Percentiles rank a stretch among this genome's conserved stretches.
These are phyloP conservation scores for Candida lessepsii DNA, from an alignment of 805 yeast species.

Conservation along the genomic window DNA sequence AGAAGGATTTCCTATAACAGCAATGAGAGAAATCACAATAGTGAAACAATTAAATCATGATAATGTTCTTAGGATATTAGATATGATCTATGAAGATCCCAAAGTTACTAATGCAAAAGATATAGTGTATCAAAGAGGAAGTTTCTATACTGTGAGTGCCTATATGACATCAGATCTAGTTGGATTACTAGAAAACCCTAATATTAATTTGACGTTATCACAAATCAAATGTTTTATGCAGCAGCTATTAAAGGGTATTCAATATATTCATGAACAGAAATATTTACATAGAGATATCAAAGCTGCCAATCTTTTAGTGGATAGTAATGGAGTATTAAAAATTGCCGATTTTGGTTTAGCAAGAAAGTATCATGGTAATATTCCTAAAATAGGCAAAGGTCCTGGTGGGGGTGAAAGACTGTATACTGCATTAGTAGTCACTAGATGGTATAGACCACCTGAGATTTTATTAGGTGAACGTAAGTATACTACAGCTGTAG, in stretches of 20 bases:
- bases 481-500: conserved; percentile 89
- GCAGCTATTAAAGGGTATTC: conserved; percentile 78
- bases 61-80: conserved; percentile 75
- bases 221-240: conserved; percentile 81
- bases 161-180: conserved; percentile 91
- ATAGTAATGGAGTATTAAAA: conserved; percentile 72
- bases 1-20: conserved; percentile 90
- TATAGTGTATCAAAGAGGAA: conserved; percentile 36
- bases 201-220: conserved; percentile 54
- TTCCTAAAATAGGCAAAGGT: conserved; percentile 52
- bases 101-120: conserved; percentile 33
- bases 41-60: conserved; percentile 66
- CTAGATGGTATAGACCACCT: conserved; percentile 97
- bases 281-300: conserved; percentile 87
- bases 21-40: conserved; percentile 86
- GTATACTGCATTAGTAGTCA: conserved; percentile 74
- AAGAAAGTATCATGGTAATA: conserved; percentile 61
- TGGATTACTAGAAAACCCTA: conserved; percentile 82
- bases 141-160: conserved; percentile 85
- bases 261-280: conserved; percentile 66
- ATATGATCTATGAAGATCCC: conserved; percentile 58
- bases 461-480: conserved; percentile 85
- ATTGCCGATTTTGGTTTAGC: conserved; percentile 97
- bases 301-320: conserved; percentile 90
- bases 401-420: conserved; percentile 57